These are phyloP conservation scores for Lipomyces yamadae DNA, from an alignment of 805 yeast species.

Conservation along the genomic window DNA sequence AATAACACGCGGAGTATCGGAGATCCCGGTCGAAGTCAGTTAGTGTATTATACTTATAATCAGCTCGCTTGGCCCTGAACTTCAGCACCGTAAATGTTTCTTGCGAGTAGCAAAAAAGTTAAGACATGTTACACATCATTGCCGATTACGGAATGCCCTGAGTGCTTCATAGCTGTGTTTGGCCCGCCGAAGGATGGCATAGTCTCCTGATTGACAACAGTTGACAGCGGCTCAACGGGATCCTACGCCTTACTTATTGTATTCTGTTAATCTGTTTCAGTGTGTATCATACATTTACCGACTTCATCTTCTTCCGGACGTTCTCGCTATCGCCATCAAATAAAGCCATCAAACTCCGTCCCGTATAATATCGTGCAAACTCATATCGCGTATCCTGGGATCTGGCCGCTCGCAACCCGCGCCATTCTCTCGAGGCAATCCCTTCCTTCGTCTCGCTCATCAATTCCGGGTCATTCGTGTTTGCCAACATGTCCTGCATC, in stretches of 20 bases:
- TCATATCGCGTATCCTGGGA: conserved; percentile 46
- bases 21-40: too few species aligned
- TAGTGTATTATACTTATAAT: too few species aligned
- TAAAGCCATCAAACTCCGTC: neutral
- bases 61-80: too few species aligned
- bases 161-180: too few species aligned
- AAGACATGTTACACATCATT: too few species aligned
- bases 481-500: conserved; percentile 23
- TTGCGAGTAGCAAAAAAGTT: too few species aligned
- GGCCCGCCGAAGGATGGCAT: too few species aligned
- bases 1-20: too few species aligned
- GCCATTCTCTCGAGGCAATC: conserved; percentile 49
- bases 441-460: conserved; percentile 37
- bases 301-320: neutral
- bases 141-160: too few species aligned
- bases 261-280: neutral
- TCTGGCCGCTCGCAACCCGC: conserved; percentile 51
- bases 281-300: neutral
- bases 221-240: neutral
- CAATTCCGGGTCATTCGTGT: conserved; percentile 36
- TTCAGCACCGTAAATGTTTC: too few species aligned
- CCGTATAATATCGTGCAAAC: conserved; percentile 39
- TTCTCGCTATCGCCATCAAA: neutral
- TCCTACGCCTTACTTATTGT: neutral
- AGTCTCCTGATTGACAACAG: too few species aligned